A percentile compares a stretch with the other conserved stretches of the same genome.
Conservation (phyloP, 2,329 filamentous ascomycete genomes). For the Cercospora janseana region DNA sequence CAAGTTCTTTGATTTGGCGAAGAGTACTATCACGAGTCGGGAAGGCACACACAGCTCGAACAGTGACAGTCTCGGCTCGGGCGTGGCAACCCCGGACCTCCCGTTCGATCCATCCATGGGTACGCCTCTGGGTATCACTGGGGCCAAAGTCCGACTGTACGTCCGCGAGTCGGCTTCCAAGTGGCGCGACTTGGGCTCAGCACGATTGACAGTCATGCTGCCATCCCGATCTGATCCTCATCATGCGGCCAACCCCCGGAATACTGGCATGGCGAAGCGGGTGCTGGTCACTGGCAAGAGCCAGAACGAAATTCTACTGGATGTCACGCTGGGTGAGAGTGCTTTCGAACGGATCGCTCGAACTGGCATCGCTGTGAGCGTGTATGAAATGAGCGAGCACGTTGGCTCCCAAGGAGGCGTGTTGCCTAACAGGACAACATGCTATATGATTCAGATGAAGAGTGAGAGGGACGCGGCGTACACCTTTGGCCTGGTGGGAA, state of each 20-base stretch:
- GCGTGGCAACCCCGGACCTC: conserved; percentile 40
- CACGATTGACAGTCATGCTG: conserved; percentile 75
- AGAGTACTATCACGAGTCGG: conserved; percentile 67
- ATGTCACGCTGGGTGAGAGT: conserved; percentile 79
- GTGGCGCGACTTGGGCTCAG: conserved; percentile 90
- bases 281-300: conserved; percentile 74
- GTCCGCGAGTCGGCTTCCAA: conserved; percentile 70
- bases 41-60: conserved; percentile 51
- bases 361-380: conserved; percentile 82
- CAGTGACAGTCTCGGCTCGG: conserved; percentile 60
- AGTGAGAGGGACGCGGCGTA: conserved; percentile 51
- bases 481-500: conserved; percentile 51
- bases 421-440: conserved; percentile 52
- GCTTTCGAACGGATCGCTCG: conserved; percentile 82
- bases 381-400: conserved; percentile 66
- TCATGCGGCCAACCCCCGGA: conserved; percentile 39
- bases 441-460: conserved; percentile 61
- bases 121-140: conserved; percentile 64
- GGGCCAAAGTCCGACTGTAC: conserved; percentile 84
- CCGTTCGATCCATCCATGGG: conserved; percentile 36
- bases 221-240: conserved; percentile 52
- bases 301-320: conserved; percentile 67
- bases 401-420: conserved; percentile 59
- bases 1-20: conserved; percentile 77
- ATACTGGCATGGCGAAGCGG: conserved; percentile 70